Base-by-base conservation (phyloP, 768 basidiomycete species). In the Termitomyces sp. region DNA sequence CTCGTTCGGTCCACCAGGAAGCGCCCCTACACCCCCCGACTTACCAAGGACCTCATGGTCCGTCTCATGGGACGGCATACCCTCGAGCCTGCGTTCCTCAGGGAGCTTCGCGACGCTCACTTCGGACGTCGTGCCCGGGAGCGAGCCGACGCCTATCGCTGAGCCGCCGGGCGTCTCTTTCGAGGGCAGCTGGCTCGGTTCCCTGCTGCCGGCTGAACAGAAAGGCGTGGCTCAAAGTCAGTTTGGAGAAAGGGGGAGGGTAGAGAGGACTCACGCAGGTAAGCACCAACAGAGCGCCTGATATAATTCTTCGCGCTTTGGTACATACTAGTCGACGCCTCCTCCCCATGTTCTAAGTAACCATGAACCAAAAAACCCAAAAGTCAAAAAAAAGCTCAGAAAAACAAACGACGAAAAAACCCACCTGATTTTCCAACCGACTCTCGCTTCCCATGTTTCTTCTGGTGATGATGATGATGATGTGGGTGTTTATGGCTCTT, bases 81-180 rank as follows among this genome's bases (percentile, higher is more conserved):
- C 55, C 30, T 65, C 66, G 18, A 59, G 47, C 8, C 41, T 50
- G 1, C 78, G 71, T 55, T 83, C 81, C 13, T 82, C 78, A 3
- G 83, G 84, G 1, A 82, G 67, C 47, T 74, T 72, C 4, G 81
- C 78, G 11, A 84, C 79, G 5, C 73, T 76, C 9, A 72, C 66
- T 62, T 85, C 83, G 22, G 71, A 73, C 13, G 68, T 57, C 31
- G 68, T 69, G 13, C 82, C 83, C 0, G 82, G 81, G 15, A 84
- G 74, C 0, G 81, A 75, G 9, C 82, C 81, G 1, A 79, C 77
- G 16, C 82, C 84, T 6, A 67, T 71, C 1, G n/a, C 7, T 3
- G 67, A 68, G 0, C 62, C 64, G 7, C 59, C 49, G 1, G 67
- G 62, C 13, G 45, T 53, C 55, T 70, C 69, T 1, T 50, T 65